Evolutionary conservation across 1,284 basidiomycete species (phyloP).

Genomic region (Pterula multifida): DNA sequence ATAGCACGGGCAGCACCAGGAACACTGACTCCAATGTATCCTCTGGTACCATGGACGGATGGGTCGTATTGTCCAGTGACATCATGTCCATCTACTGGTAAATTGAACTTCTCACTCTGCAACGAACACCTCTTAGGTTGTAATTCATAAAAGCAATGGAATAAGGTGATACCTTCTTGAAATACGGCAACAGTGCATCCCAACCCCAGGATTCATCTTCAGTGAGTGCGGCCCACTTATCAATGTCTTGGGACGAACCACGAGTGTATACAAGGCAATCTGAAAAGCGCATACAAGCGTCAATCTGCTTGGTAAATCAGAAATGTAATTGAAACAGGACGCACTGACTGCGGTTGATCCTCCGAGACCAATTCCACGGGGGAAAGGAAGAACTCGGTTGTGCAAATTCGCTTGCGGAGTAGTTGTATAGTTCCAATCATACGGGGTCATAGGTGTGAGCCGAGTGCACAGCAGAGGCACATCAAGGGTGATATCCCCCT

Average conservation of each 20-base stretch:
- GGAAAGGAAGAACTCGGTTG: slow-evolving; percentile 17
- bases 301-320: too few species aligned
- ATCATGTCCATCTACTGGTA: slow-evolving; percentile 15
- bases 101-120: slow-evolving; percentile 17
- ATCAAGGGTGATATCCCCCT: slow-evolving; percentile 11
- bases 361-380: slow-evolving; percentile 24
- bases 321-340: too few species aligned
- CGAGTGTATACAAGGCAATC: slow-evolving; percentile 18
- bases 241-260: slow-evolving; percentile 18
- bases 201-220: slow-evolving; percentile 22
- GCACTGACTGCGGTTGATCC: slow-evolving; percentile 25
- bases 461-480: slow-evolving; percentile 14
- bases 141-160: not conserved
- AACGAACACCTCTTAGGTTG: not conserved
- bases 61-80: slow-evolving; percentile 15
- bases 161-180: slow-evolving; percentile 13
- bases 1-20: slow-evolving; percentile 14
- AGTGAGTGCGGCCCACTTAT: slow-evolving; percentile 15
- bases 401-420: slow-evolving; percentile 19
- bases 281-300: slow-evolving; percentile 6
- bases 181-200: slow-evolving; percentile 16
- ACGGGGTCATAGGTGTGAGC: slow-evolving; percentile 11
- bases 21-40: slow-evolving; percentile 15
- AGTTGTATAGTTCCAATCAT: slow-evolving; percentile 25
- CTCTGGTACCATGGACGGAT: slow-evolving; percentile 14